These are phyloP conservation scores for Alternaria dauci DNA, from an alignment of 2,329 filamentous ascomycete genomes.

Conservation along the genomic window DNA sequence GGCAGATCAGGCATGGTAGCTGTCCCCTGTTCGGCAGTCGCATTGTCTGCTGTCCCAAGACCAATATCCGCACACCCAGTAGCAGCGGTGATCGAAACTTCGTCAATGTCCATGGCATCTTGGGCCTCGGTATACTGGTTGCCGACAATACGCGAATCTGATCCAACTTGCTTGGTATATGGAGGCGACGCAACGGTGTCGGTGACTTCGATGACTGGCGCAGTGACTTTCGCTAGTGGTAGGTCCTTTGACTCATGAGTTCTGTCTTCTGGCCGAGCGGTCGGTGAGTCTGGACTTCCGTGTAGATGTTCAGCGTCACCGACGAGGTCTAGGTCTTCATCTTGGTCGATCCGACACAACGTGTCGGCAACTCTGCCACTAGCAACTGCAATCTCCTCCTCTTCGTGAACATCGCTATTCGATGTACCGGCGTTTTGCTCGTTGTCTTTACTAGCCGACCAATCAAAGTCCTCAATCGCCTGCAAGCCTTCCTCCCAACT, in stretches of 20 bases:
- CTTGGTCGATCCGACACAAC: neutral
- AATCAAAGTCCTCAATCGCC: slow-evolving; percentile 38
- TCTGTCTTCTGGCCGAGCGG: neutral
- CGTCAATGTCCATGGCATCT: neutral
- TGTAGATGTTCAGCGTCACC: neutral
- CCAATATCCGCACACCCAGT: neutral
- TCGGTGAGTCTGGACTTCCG: neutral
- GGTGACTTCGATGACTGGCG: neutral
- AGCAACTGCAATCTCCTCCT: neutral
- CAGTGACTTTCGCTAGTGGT: neutral
- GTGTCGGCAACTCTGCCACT: neutral
- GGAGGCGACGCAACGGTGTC: neutral
- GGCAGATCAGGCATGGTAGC: neutral
- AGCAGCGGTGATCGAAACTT: neutral
- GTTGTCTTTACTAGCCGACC: slow-evolving; percentile 13
- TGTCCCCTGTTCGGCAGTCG: neutral
- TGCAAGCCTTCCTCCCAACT: slow-evolving; percentile 33
- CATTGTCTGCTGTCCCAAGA: neutral
- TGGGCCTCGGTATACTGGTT: neutral
- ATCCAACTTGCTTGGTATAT: neutral
- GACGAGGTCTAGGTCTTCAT: neutral
- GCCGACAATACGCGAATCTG: no score
- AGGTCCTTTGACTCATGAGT: neutral
- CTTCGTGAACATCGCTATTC: neutral
- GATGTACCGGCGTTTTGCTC: neutral